Conservation (phyloP, 441 rosid genomes). For the Gossypium schwendimanii region DNA sequence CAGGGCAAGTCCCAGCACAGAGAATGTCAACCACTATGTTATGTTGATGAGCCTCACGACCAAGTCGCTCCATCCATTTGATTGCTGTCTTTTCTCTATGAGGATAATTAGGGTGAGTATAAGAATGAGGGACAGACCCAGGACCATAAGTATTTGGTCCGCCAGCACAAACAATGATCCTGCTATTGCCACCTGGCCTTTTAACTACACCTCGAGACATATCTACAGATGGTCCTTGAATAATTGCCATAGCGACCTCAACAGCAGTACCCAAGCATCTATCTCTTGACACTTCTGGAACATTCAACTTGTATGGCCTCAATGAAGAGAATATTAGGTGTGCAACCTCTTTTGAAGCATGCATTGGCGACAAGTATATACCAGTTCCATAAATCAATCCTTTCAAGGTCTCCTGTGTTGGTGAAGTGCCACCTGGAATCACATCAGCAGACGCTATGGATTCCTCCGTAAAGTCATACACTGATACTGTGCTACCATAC, state of each 20-base stretch:
- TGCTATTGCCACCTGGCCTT: constrained; percentile 82
- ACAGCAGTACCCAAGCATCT: constrained; percentile 85
- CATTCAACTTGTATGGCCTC: constrained; percentile 61
- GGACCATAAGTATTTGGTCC: constrained; percentile 93
- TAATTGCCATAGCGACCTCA: constrained; percentile 78
- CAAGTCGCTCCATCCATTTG: constrained; percentile 82
- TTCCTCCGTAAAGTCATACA: constrained; percentile 89
- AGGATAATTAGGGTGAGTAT: constrained; percentile 77
- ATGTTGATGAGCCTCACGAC: constrained; percentile 63
- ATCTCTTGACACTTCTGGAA: constrained; percentile 82
- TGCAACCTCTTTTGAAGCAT: constrained; percentile 87
- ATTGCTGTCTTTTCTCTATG: constrained; percentile 75
- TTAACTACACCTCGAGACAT: constrained; percentile 74
- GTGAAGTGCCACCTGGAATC: constrained; percentile 83
- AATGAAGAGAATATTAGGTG: constrained; percentile 84
- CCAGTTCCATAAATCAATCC: constrained; percentile 83
- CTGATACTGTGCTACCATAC: constrained; percentile 79
- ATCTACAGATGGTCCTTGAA: constrained; percentile 91
- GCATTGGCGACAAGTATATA: constrained; percentile 84
- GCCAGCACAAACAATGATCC: constrained; percentile 86
- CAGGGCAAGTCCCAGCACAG: constrained; percentile 95
- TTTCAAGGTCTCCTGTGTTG: constrained; percentile 67
- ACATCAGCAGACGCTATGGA: constrained; percentile 91
- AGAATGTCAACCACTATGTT: constrained; percentile 81
- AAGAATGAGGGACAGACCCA: constrained; percentile 80